These are phyloP conservation scores for Podaxis rugospora DNA, from an alignment of 768 basidiomycete genomes.

Conservation along the genomic window DNA sequence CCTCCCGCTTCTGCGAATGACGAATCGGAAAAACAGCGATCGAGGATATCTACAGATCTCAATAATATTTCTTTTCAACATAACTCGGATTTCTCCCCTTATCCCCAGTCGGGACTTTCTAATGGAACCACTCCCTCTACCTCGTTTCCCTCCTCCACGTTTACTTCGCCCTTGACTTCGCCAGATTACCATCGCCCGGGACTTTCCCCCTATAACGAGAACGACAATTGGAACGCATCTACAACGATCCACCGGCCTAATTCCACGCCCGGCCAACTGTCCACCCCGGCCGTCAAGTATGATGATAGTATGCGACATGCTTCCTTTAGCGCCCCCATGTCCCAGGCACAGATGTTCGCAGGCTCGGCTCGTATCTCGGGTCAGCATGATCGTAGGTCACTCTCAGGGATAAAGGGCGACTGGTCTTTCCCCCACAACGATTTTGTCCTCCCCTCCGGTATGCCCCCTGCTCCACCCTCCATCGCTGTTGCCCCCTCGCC, in stretches of 20 bases:
- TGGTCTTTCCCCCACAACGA: slow-evolving; percentile 67
- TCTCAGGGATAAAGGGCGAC: slow-evolving; percentile 59
- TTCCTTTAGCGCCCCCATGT: slow-evolving; percentile 56
- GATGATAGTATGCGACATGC: slow-evolving; percentile 68
- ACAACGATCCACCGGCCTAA: slow-evolving; percentile 62
- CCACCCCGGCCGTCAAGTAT: slow-evolving; percentile 57
- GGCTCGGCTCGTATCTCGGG: slow-evolving; percentile 69
- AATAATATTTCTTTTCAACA: slow-evolving; percentile 34
- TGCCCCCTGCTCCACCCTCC: slow-evolving; percentile 40
- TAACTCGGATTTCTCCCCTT: slow-evolving; percentile 42
- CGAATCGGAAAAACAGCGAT: slow-evolving; percentile 30
- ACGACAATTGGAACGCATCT: slow-evolving; percentile 52
- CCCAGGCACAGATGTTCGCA: slow-evolving; percentile 59
- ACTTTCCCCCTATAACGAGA: slow-evolving; percentile 42
- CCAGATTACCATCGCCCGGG: slow-evolving; percentile 42
- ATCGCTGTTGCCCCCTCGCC: slow-evolving; percentile 42
- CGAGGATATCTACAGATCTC: slow-evolving; percentile 42
- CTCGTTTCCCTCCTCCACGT: slow-evolving; percentile 45
- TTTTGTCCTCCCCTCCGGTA: slow-evolving; percentile 44
- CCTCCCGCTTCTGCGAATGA: slow-evolving; percentile 40
- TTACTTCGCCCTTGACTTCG: slow-evolving; percentile 42
- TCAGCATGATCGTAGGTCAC: slow-evolving; percentile 59
- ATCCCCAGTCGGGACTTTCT: slow-evolving; percentile 45
- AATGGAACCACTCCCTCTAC: slow-evolving; percentile 48
- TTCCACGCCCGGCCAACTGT: slow-evolving; percentile 59